Percentiles rank a stretch among this genome's conserved stretches.
Evolutionary conservation across 2,329 filamentous ascomycete genomes (phyloP).

Genomic region (Claviceps capensis): DNA sequence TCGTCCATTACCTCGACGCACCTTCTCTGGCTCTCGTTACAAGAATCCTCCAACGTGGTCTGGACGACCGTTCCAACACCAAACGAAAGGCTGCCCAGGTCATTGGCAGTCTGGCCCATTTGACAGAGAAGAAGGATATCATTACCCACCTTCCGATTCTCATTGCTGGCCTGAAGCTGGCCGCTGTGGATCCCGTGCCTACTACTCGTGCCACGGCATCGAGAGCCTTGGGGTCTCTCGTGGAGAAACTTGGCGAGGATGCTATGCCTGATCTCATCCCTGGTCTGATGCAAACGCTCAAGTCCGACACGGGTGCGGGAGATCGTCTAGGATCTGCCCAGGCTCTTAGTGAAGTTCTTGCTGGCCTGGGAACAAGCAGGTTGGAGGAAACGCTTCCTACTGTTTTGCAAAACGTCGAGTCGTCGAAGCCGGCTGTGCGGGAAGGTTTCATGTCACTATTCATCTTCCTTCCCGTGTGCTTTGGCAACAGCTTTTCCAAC

Average conservation of each 20-base stretch:
- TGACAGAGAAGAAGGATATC: slow-evolving; percentile 92
- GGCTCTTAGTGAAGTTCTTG: slow-evolving; percentile 89
- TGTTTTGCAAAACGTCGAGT: slow-evolving; percentile 90
- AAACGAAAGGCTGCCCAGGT: slow-evolving; percentile 96
- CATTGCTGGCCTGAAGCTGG: slow-evolving; percentile 76
- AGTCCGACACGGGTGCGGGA: slow-evolving; percentile 90
- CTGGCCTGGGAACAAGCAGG: slow-evolving; percentile 80
- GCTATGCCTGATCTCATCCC: slow-evolving; percentile 94
- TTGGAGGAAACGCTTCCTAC: slow-evolving; percentile 93
- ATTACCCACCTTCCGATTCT: slow-evolving; percentile 82
- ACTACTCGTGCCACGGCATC: slow-evolving; percentile 93
- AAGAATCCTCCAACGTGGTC: slow-evolving; percentile 83
- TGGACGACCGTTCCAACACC: slow-evolving; percentile 82
- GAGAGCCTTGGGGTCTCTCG: slow-evolving; percentile 86
- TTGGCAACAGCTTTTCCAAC: slow-evolving; percentile 94
- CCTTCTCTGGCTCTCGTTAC: slow-evolving; percentile 90
- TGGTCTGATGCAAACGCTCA: slow-evolving; percentile 92
- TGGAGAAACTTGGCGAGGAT: slow-evolving; percentile 96
- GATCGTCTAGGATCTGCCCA: slow-evolving; percentile 93
- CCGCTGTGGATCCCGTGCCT: slow-evolving; percentile 88
- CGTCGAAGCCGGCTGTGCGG: slow-evolving; percentile 75
- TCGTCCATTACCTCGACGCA: slow-evolving; percentile 95
- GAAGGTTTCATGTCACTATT: slow-evolving; percentile 99
- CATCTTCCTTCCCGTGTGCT: slow-evolving; percentile 97
- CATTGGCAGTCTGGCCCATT: slow-evolving; percentile 91